These are phyloP conservation scores for Colletotrichum costaricense DNA, from an alignment of 2,329 filamentous ascomycete genomes.

Conservation along the genomic window DNA sequence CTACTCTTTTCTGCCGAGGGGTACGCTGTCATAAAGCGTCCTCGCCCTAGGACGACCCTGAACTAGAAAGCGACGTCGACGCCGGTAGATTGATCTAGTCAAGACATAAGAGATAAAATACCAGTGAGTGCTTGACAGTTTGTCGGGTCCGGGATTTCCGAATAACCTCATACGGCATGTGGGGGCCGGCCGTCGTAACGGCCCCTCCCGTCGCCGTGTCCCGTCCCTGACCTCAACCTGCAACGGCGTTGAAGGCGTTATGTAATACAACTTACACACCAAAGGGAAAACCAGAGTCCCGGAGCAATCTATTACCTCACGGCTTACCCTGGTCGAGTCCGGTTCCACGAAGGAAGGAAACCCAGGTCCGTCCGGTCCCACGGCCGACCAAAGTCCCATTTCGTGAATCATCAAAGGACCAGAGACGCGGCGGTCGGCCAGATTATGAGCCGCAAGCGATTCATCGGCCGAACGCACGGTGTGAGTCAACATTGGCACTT, in stretches of 20 bases:
- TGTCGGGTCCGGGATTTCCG: background rate
- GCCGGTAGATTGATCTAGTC: no score
- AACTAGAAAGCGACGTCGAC: no score
- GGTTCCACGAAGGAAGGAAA: background rate
- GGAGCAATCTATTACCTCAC: background rate
- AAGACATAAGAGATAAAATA: no score
- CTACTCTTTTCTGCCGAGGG: no score
- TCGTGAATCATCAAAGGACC: constrained; percentile 1
- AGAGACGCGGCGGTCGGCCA: background rate
- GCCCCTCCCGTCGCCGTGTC: background rate
- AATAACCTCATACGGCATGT: background rate
- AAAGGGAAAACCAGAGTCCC: background rate
- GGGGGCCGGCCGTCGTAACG: background rate
- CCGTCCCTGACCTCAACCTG: background rate
- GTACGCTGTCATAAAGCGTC: no score
- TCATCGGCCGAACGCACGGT: background rate
- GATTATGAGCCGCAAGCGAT: constrained; percentile 9
- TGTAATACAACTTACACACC: background rate
- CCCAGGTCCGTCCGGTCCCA: background rate
- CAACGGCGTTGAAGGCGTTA: background rate
- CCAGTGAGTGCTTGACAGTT: background rate
- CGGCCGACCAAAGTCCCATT: background rate
- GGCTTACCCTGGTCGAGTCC: background rate
- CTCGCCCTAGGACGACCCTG: no score
- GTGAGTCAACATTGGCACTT: background rate